Percentiles rank a stretch among this genome's conserved stretches.
Conservation (phyloP, 108 stramenopile species). For the Cyclotella distinguenda region DNA sequence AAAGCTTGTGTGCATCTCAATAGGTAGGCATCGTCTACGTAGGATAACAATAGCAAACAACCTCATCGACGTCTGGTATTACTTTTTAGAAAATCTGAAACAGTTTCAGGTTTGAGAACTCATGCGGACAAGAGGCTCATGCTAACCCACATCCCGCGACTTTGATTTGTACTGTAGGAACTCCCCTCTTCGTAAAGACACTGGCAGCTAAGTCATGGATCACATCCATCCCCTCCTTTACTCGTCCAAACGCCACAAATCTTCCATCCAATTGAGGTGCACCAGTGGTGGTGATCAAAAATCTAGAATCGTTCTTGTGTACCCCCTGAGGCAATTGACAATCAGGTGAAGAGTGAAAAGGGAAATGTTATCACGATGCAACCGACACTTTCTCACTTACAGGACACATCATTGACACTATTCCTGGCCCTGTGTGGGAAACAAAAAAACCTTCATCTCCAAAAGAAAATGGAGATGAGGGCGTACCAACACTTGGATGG, state of each 20-base stretch:
- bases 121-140: too few relatives aligned
- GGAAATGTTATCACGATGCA: too few relatives aligned
- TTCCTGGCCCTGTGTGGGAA: constrained; percentile 52
- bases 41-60: neutral
- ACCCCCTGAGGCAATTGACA: too few relatives aligned
- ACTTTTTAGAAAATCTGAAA: neutral
- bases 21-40: too few relatives aligned
- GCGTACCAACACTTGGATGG: constrained; percentile 27
- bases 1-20: too few relatives aligned
- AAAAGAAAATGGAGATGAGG: constrained; percentile 27
- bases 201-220: constrained; percentile 58
- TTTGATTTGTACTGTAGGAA: constrained; percentile 60
- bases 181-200: constrained; percentile 71
- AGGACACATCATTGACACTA: constrained; percentile 74
- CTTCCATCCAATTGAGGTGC: constrained; percentile 86
- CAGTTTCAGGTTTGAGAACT: too few relatives aligned
- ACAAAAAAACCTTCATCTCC: constrained; percentile 35
- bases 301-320: constrained; percentile 76
- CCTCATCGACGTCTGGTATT: neutral
- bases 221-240: constrained; percentile 69
- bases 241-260: constrained; percentile 77
- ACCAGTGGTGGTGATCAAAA: constrained; percentile 59
- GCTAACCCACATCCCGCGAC: constrained; percentile 61
- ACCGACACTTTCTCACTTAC: too few relatives aligned
- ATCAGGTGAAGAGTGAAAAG: too few relatives aligned